Evolutionary conservation across 768 basidiomycete genomes (phyloP), one percentile per base, ranked within the genome.

Genomic region (Neoboletus brunneissimus): DNA sequence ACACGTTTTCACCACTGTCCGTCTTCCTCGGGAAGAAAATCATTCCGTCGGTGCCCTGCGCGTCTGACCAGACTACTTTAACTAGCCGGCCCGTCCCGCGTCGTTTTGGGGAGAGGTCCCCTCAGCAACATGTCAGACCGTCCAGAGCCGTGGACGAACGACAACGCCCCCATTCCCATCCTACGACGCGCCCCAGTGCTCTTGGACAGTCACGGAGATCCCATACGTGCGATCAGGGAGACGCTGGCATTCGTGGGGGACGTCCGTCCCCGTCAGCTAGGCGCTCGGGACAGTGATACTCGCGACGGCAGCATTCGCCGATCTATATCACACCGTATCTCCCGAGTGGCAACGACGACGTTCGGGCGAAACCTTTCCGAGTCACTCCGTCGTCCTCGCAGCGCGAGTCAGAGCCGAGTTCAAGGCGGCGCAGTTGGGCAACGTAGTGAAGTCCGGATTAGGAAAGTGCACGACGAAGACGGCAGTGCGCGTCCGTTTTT

Each of bases 121-220:
- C 22, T 27, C 48, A n/a, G 7, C n/a, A 51, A 13, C 45, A 64
- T 68, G 60, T 15, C 57, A 53, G 58, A 59, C 16, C 40, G 37
- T 7, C 7, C 23, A 25, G 49, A 45, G 12, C n/a, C 8, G 16
- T 27, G 54, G 38, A 23, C 16, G 34, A 52, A 52, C 51, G 46
- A 48, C 20, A 23, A 43, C 40, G 2, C 15, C n/a, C 57, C 67
- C 16, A 56, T 37, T 32, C 71, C 68, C 16, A 55, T 68, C 31
- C 63, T 80, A 5, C 73, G 67, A 48, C 71, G 79, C n/a, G 77
- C 78, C 2, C 69, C 69, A 13, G 72, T 67, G 51, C 57, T 79
- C 45, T 55, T 72, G 37, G 67, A 68, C n/a, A 69, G 66, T 57
- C 70, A 69, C 22, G 65, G 67, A 38, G 67, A 70, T 29, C 67